Evolutionary conservation across 1,284 basidiomycete genomes (phyloP), one percentile per base, ranked within the genome.

Genomic region (Ceratobasidium sp.): DNA sequence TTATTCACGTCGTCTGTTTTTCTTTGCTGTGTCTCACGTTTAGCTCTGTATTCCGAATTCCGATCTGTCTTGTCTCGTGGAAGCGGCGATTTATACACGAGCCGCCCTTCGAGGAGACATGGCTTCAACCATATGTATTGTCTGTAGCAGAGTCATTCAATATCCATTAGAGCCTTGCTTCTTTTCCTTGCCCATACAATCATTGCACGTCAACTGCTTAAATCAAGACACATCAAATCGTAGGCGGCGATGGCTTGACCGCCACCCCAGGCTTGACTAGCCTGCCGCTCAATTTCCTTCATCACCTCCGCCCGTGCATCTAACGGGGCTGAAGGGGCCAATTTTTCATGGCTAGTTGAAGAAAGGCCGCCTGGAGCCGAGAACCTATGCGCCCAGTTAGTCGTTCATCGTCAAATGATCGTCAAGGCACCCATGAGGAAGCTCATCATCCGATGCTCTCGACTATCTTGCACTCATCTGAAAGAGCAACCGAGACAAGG

Each of bases 201-300:
- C 41, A n/a, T 48, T 21, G 71, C 70, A 81, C 80, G 74, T 82
- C 80, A 16, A 76, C 72, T 0, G 86, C 85, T 9, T 39, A 93
- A 80, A 6, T 82, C 80, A 43, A 91, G 78, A 53, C 82, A 82
- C 85, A 91, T 85, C 73, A 87, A 91, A 79, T 94, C 92, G 75
- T 84, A 84, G n/a, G 91, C 87, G 4, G 87, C 86, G 6, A 85
- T 80, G 0, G 87, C 89, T 18, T 79, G 79, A 55, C 76, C 79
- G 57, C 82, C 80, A 32, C 80, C 82, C 89, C 88, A 92, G 14
- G 85, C 84, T 73, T 83, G 82, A 50, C 81, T 87, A 28, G 88
- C 91, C 77, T 90, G 89, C 21, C 84, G 80, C 78, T 88, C 88
- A 60, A 92, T 88, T 78, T 92, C 89, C 16, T 79, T 79, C 74